Evolutionary conservation across 306 rosid genomes (phyloP).

Genomic region (Clitoria ternatea): DNA sequence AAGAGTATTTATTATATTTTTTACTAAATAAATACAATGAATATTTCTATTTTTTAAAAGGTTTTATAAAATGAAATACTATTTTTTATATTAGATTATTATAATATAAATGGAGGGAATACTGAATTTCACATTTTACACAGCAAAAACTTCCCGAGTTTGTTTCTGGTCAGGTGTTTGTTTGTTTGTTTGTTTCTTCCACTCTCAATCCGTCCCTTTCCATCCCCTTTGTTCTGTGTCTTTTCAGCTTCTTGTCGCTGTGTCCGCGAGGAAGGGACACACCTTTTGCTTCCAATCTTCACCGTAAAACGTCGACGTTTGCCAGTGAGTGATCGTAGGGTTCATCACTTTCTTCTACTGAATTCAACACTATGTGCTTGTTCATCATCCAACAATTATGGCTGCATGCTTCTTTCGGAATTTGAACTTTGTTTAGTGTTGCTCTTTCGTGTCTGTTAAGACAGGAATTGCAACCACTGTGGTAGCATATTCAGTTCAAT

Average conservation of each 20-base stretch:
- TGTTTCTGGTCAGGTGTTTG: not conserved
- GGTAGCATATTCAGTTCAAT: not conserved
- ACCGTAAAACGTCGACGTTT: constrained; percentile 24
- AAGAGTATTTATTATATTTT: no score
- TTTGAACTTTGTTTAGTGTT: not conserved
- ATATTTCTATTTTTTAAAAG: no score
- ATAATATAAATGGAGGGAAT: no score
- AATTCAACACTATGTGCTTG: not conserved
- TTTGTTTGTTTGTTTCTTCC: no score
- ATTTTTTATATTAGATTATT: no score
- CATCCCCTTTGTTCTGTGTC: not conserved
- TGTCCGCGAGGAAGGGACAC: constrained; percentile 14
- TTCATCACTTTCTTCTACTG: not conserved
- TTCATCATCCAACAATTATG: not conserved
- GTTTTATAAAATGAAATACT: no score
- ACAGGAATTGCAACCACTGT: not conserved
- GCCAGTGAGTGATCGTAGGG: not conserved
- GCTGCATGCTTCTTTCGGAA: not conserved
- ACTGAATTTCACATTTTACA: no score
- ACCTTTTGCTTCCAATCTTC: constrained; percentile 20
- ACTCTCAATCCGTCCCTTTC: not conserved
- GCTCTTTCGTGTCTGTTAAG: not conserved
- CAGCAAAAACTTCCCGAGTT: not conserved
- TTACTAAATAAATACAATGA: no score
- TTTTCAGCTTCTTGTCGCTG: constrained; percentile 41